These are phyloP conservation scores for Spathaspora girioi DNA, from an alignment of 805 yeast genomes.

Conservation along the genomic window DNA sequence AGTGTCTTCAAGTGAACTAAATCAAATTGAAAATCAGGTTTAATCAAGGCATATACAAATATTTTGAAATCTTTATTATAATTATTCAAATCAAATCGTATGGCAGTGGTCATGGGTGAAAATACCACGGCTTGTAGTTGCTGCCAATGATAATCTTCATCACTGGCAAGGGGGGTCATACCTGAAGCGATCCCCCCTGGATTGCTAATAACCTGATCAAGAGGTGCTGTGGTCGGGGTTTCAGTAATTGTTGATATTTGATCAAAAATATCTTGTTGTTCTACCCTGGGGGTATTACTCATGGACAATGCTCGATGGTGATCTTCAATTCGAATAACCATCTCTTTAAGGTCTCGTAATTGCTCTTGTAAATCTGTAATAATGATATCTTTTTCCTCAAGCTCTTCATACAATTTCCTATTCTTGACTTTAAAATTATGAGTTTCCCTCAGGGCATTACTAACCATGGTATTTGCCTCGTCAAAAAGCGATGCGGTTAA, in stretches of 20 bases:
- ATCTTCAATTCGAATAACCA: conserved; percentile 54
- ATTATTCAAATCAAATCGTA: conserved; percentile 43
- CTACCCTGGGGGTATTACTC: conserved; percentile 8
- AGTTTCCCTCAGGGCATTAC: conserved; percentile 68
- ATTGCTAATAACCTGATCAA: neutral
- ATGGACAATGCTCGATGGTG: conserved; percentile 16
- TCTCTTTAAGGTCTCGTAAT: conserved; percentile 58
- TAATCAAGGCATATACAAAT: conserved; percentile 31
- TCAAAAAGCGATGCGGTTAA: conserved; percentile 71
- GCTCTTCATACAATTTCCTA: conserved; percentile 45
- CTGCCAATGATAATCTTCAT: conserved; percentile 8
- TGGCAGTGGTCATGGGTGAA: conserved; percentile 31
- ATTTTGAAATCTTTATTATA: conserved; percentile 43
- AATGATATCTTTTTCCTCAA: conserved; percentile 66
- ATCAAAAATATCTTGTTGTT: conserved; percentile 4
- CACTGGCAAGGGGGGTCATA: neutral
- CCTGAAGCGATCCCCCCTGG: neutral
- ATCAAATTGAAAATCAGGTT: conserved; percentile 34
- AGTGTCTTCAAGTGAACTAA: conserved; percentile 44
- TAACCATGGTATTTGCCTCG: conserved; percentile 84
- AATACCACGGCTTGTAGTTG: conserved; percentile 23
- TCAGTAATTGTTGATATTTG: neutral
- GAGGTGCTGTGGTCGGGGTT: neutral
- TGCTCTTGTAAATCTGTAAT: conserved; percentile 66
- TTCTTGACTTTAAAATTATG: conserved; percentile 59